Percentiles rank a stretch among this genome's conserved stretches.
Evolutionary conservation across 306 rosid genomes (phyloP).

Genomic region (Glycine soja): DNA sequence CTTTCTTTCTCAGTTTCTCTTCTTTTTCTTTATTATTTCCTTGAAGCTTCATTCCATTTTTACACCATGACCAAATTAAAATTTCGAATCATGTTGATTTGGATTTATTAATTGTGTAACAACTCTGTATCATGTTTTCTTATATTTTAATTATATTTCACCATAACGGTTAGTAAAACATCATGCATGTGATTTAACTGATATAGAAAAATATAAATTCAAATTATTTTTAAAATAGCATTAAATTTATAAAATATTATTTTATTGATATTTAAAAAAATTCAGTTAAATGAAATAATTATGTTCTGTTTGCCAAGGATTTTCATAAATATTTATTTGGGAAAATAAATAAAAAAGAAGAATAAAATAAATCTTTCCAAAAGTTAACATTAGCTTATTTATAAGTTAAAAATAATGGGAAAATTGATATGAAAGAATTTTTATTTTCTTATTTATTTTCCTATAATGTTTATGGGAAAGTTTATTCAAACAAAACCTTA

Average conservation of each 20-base stretch:
- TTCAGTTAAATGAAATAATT: neutral
- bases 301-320: neutral
- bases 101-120: neutral
- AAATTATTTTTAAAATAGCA: neutral
- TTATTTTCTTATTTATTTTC: too few species aligned
- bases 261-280: neutral
- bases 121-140: neutral
- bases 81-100: constrained; percentile 1
- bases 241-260: neutral
- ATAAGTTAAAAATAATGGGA: too few species aligned
- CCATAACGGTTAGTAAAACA: neutral
- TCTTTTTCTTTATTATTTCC: neutral
- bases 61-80: neutral
- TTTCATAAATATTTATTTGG: neutral
- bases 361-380: too few species aligned
- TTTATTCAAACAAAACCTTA: neutral
- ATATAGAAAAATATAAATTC: neutral
- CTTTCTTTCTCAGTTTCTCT: neutral
- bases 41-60: neutral
- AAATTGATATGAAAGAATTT: too few species aligned
- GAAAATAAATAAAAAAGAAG: too few species aligned
- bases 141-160: neutral
- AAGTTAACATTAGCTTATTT: too few species aligned
- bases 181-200: neutral
- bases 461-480: too few species aligned